phyloP scores from a whole-genome alignment of 2,329 filamentous ascomycete species.

The Ramichloridium luteum region DNA sequence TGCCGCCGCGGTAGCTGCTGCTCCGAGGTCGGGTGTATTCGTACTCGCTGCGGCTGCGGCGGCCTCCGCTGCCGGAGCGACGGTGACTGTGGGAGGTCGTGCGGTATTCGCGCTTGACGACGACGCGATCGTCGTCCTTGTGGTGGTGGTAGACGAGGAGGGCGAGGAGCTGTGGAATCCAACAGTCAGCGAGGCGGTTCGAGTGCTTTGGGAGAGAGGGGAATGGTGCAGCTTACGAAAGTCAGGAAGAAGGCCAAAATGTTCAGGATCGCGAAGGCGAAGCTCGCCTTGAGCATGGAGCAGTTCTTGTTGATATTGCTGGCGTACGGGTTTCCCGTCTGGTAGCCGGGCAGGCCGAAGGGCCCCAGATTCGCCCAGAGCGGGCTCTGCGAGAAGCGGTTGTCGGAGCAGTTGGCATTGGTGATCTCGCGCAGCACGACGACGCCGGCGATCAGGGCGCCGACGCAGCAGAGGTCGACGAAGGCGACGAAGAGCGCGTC shows the following conservation, averaged over 20 bases:
- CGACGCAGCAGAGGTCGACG: slow-evolving; percentile 22
- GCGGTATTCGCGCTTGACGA: slow-evolving; percentile 41
- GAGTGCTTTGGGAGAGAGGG: too few relatives aligned
- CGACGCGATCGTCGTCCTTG: slow-evolving; percentile 37
- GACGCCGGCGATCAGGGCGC: slow-evolving; percentile 6
- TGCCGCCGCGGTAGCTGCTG: slow-evolving; percentile 10
- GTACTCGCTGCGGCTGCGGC: slow-evolving; percentile 21
- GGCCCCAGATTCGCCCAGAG: slow-evolving; percentile 35
- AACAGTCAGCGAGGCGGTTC: neutral
- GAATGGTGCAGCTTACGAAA: slow-evolving; percentile 45
- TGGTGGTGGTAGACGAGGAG: slow-evolving; percentile 40
- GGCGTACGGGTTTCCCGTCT: slow-evolving; percentile 36
- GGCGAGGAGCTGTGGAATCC: slow-evolving; percentile 44
- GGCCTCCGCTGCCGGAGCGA: slow-evolving; percentile 19
- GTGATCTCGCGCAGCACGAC: slow-evolving; percentile 42
- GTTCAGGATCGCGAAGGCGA: slow-evolving; percentile 85
- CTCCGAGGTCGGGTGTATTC: slow-evolving; percentile 7
- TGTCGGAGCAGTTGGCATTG: slow-evolving; percentile 52
- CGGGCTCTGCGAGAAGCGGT: slow-evolving; percentile 33
- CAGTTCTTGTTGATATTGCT: slow-evolving; percentile 61
- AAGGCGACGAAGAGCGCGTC: slow-evolving; percentile 49
- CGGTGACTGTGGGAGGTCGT: slow-evolving; percentile 32
- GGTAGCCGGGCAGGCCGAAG: slow-evolving; percentile 8
- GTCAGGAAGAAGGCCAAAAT: slow-evolving; percentile 69
- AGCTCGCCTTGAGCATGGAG: slow-evolving; percentile 82